phyloP scores from a whole-genome alignment of 768 basidiomycete genomes.

The Pholiota molesta region DNA sequence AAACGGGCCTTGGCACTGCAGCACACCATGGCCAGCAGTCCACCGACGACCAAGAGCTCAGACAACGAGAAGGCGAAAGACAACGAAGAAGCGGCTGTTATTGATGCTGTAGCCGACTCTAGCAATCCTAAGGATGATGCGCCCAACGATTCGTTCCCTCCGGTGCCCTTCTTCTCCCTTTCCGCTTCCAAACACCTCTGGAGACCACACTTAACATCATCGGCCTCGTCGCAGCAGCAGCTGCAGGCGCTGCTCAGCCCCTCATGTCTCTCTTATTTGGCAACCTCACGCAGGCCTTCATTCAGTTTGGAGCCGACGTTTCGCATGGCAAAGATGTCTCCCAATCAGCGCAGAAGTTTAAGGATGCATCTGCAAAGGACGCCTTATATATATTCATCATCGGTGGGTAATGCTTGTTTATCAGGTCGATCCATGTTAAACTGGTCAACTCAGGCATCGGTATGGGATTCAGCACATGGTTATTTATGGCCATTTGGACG shows the following conservation, averaged over 20 bases:
- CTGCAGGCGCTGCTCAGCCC: constrained; percentile 82
- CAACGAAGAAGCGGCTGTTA: neutral
- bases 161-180: neutral
- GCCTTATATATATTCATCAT: constrained; percentile 70
- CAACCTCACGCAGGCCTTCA: constrained; percentile 74
- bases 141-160: neutral
- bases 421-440: neutral
- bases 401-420: constrained; percentile 42
- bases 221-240: constrained; percentile 72
- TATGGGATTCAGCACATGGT: constrained; percentile 73
- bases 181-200: constrained; percentile 43
- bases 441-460: constrained; percentile 54
- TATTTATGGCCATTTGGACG: constrained; percentile 71
- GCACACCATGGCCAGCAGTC: neutral
- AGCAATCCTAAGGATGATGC: neutral
- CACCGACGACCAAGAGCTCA: neutral
- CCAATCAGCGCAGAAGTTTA: constrained; percentile 50
- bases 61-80: neutral
- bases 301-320: constrained; percentile 48
- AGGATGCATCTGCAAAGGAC: constrained; percentile 51
- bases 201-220: constrained; percentile 72
- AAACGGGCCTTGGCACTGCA: neutral
- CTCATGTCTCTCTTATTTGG: constrained; percentile 88
- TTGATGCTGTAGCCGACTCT: neutral
- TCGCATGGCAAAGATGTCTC: constrained; percentile 32